A percentile compares a stretch with the other conserved stretches of the same genome.
Evolutionary conservation across 345 rosid genomes (phyloP).

Genomic region (Clausena lansium): DNA sequence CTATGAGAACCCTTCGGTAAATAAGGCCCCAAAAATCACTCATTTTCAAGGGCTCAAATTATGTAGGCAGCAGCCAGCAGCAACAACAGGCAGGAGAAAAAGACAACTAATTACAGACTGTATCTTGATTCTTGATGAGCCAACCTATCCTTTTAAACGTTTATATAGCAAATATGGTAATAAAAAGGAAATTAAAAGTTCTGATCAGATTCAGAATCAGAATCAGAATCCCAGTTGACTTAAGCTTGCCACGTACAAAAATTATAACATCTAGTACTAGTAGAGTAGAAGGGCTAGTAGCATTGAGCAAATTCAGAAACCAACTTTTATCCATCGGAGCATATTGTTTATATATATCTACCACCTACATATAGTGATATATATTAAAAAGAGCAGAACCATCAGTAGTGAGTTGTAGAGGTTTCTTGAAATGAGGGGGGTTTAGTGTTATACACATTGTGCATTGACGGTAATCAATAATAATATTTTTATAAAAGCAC

Average conservation of each 20-base stretch:
- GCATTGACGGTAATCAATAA: neutral
- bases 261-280: neutral
- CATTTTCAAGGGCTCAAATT: slow-evolving; percentile 27
- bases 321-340: slow-evolving; percentile 11
- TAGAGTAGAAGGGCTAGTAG: neutral
- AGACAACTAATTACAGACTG: slow-evolving; percentile 12
- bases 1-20: slow-evolving; percentile 1
- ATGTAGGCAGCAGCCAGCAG: slow-evolving; percentile 21
- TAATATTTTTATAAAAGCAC: neutral
- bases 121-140: neutral
- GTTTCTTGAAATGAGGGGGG: slow-evolving; percentile 8
- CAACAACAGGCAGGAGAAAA: slow-evolving; percentile 22
- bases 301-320: slow-evolving; percentile 17
- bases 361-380: neutral
- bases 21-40: slow-evolving; percentile 23
- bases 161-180: neutral
- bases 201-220: neutral
- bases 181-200: neutral
- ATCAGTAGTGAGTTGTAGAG: neutral
- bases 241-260: neutral
- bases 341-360: slow-evolving; percentile 7
- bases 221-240: slow-evolving; percentile 16
- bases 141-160: neutral
- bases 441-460: neutral
- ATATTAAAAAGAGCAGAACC: neutral